Evolutionary conservation across 2,329 filamentous ascomycete genomes (phyloP), one percentile per base, ranked within the genome.

Genomic region (Pseudohalonectria lignicola): DNA sequence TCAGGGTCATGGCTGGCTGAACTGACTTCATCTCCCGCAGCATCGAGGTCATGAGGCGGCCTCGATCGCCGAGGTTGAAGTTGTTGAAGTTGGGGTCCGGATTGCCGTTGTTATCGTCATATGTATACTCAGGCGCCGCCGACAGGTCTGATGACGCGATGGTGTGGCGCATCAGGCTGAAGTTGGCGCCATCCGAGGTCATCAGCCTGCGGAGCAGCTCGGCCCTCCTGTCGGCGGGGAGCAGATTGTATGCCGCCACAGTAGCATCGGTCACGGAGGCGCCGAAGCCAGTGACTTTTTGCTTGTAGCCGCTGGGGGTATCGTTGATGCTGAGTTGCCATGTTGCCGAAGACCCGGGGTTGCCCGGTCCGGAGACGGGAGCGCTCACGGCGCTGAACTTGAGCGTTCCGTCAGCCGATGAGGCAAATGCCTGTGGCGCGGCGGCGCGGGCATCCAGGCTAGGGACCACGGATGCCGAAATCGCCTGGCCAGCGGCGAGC

Each of bases 251-350:
- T 18, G 60, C 58, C 20, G 53, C 49, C 9, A 64, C 58, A 5
- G 61, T 63, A 23, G 57, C 55, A 37, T 65, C 61, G 3, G 62
- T 64, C 20, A 64, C 59, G 9, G 59, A 51, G 5, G 59, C 61
- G n/a, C 62, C 61, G 39, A 65, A 65, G 4, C 62, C 60, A 31
- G 49, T 55, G 47, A 65, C 47, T 11, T 45, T 55, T 47, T 65
- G 62, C 43, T 60, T 63, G 41, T 56, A 43, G 13, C 61, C 61
- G 4, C 51, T 41, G 2, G 51, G 28, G 16, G 57, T 57, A 44
- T 65, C 62, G 39, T 62, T 54, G 36, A 64, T 53, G 41, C 46
- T 56, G 29, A 64, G 50, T 17, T 49, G 42, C 61, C 62, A 64
- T 29, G 49, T 56, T 29, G 53, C 63, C 35, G 45, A 39, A 12